These are phyloP conservation scores for Cudoniella acicularis DNA, from an alignment of 495 filamentous ascomycete species.

Conservation along the genomic window DNA sequence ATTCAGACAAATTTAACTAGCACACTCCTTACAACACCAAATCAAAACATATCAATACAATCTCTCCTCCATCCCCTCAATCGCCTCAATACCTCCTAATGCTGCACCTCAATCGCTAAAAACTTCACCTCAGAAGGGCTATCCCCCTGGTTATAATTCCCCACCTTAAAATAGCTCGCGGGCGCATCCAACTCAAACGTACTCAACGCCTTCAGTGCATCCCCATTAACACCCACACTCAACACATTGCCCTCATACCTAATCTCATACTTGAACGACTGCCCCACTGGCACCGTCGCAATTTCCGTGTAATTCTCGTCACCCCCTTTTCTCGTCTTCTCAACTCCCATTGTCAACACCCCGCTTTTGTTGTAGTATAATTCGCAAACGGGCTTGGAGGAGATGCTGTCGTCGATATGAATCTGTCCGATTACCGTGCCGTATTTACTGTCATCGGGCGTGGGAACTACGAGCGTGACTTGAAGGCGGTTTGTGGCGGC, in stretches of 20 bases:
- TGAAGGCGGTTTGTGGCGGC: slow-evolving; percentile 30
- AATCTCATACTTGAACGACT: slow-evolving; percentile 34
- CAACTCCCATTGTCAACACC: slow-evolving; percentile 31
- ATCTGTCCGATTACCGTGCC: slow-evolving; percentile 39
- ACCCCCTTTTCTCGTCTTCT: slow-evolving; percentile 25
- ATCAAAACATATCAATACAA: too few relatives aligned
- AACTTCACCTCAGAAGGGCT: slow-evolving; percentile 29
- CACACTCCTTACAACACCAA: too few relatives aligned
- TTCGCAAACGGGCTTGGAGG: slow-evolving; percentile 36
- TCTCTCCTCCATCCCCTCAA: neutral
- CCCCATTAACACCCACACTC: slow-evolving; percentile 31
- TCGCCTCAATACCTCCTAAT: slow-evolving; percentile 16
- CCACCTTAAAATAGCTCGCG: slow-evolving; percentile 39
- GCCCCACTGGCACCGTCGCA: slow-evolving; percentile 27
- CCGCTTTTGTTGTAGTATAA: slow-evolving; percentile 33
- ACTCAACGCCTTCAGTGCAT: slow-evolving; percentile 21
- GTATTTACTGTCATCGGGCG: slow-evolving; percentile 27
- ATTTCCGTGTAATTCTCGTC: slow-evolving; percentile 26
- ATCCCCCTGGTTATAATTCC: slow-evolving; percentile 40
- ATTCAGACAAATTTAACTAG: too few relatives aligned
- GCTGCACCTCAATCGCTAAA: slow-evolving; percentile 28
- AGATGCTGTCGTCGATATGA: slow-evolving; percentile 29
- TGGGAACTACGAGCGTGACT: slow-evolving; percentile 23
- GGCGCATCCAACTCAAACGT: slow-evolving; percentile 31
- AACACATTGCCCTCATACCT: slow-evolving; percentile 29